Conservation (phyloP, 345 rosid genomes). For the Turnera subulata region DNA sequence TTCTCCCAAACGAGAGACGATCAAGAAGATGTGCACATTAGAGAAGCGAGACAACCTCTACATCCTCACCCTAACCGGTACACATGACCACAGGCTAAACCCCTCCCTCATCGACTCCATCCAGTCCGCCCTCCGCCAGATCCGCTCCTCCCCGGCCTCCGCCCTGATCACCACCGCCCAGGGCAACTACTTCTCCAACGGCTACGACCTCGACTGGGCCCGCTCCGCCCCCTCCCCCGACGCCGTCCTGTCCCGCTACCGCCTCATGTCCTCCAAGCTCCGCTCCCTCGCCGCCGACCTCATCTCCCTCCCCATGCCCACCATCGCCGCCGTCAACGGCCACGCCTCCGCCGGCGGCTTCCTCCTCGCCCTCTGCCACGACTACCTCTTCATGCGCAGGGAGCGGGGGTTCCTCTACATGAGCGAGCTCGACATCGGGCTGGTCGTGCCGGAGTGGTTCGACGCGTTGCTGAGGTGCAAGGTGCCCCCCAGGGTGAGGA, state of each 20-base stretch:
- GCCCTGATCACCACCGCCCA: slow-evolving; percentile 17
- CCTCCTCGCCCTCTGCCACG: slow-evolving; percentile 16
- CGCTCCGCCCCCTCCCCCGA: neutral
- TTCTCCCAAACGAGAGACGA: too few relatives aligned
- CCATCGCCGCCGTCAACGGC: slow-evolving; percentile 21
- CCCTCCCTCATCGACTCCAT: slow-evolving; percentile 13
- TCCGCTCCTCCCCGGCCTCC: slow-evolving; percentile 11
- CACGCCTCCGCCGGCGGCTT: slow-evolving; percentile 21
- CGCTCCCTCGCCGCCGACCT: slow-evolving; percentile 1
- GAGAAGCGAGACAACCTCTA: slow-evolving; percentile 11
- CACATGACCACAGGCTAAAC: slow-evolving; percentile 20
- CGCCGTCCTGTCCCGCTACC: neutral
- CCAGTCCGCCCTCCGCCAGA: slow-evolving; percentile 6
- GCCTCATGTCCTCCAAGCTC: slow-evolving; percentile 13
- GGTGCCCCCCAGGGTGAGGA: slow-evolving; percentile 2
- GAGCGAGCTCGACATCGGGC: slow-evolving; percentile 24
- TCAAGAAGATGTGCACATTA: slow-evolving; percentile 8
- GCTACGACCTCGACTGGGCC: slow-evolving; percentile 20
- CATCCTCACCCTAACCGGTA: slow-evolving; percentile 18
- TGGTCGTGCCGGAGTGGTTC: slow-evolving; percentile 19
- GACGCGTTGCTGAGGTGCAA: slow-evolving; percentile 6
- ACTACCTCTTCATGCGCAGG: slow-evolving; percentile 18
- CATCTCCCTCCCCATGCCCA: slow-evolving; percentile 24
- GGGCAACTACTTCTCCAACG: slow-evolving; percentile 25
- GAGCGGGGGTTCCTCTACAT: slow-evolving; percentile 21